Conservation (phyloP, 2,329 filamentous ascomycete genomes). For the Madurella fahalii region DNA sequence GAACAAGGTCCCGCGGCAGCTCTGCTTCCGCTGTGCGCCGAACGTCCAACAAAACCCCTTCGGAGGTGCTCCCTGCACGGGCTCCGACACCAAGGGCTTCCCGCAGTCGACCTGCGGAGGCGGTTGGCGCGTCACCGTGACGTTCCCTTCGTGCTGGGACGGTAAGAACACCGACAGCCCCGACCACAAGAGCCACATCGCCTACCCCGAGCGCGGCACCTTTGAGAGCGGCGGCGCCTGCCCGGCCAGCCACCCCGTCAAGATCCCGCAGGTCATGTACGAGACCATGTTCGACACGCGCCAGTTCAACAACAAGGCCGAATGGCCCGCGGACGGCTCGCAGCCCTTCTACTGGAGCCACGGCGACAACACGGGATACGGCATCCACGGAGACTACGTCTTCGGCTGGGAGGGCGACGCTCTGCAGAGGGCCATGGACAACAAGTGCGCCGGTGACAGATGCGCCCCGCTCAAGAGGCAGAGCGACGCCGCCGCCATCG, state of each 20-base stretch:
- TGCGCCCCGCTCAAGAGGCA: conserved; percentile 13
- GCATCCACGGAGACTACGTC: conserved; percentile 39
- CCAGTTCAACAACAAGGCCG: conserved; percentile 17
- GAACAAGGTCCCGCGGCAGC: conserved; percentile 16
- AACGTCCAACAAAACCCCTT: conserved; percentile 23
- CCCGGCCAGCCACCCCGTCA: conserved; percentile 22
- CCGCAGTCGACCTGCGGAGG: conserved; percentile 37
- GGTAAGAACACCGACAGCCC: conserved; percentile 45
- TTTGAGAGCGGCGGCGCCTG: conserved; percentile 28
- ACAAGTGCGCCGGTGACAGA: conserved; percentile 22
- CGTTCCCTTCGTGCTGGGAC: conserved; percentile 50
- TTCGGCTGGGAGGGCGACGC: conserved; percentile 36
- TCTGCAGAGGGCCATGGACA: conserved; percentile 35
- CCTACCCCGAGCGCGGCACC: conserved; percentile 39
- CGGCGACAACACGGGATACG: conserved; percentile 36
- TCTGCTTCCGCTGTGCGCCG: conserved; percentile 22
- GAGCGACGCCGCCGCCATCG: conserved; percentile 13
- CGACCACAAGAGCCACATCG: conserved; percentile 41
- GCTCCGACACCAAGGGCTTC: conserved; percentile 34
- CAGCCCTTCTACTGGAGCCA: conserved; percentile 33
- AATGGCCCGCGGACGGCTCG: conserved; percentile 19
- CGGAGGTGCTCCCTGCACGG: conserved; percentile 24
- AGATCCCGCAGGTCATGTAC: conserved; percentile 27
- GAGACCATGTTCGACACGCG: conserved; percentile 34
- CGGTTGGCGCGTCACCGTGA: conserved; percentile 42